Conservation (phyloP, 345 rosid genomes). For the Trapa incisa region DNA sequence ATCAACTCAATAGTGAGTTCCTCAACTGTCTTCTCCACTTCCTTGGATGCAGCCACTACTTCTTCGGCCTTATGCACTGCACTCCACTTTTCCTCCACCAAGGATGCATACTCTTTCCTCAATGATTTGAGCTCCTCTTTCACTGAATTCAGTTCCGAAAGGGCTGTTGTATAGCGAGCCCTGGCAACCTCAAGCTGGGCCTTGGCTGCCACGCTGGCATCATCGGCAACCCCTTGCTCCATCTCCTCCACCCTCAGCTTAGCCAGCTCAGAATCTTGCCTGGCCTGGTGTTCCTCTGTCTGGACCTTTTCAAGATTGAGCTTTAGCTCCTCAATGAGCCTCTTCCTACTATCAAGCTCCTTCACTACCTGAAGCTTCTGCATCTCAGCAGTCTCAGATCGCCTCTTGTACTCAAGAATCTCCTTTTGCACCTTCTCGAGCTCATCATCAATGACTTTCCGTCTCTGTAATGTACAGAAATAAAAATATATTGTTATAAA, state of each 20-base stretch:
- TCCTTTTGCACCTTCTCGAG: conserved; percentile 54
- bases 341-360: conserved; percentile 72
- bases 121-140: conserved; percentile 52
- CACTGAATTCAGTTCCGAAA: conserved; percentile 58
- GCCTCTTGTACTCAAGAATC: conserved; percentile 51
- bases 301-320: conserved; percentile 78
- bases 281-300: conserved; percentile 84
- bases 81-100: conserved; percentile 45
- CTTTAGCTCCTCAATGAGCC: conserved; percentile 71
- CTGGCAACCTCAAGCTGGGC: conserved; percentile 90
- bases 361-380: conserved; percentile 40
- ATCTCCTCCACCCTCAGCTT: conserved; percentile 82
- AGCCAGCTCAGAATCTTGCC: conserved; percentile 83
- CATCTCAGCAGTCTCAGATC: conserved; percentile 50
- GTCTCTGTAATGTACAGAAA: conserved; percentile 27
- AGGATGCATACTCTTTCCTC: conserved; percentile 35
- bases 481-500: not conserved
- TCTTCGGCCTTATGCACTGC: conserved; percentile 64
- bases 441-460: conserved; percentile 61
- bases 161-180: conserved; percentile 62
- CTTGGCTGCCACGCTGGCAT: conserved; percentile 83
- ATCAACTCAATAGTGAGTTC: conserved; percentile 78
- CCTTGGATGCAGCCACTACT: conserved; percentile 51
- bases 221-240: conserved; percentile 87
- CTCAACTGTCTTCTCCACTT: conserved; percentile 83